Evolutionary conservation across 129 eudicot species (phyloP).

Genomic region (Heracleum sosnowskyi): DNA sequence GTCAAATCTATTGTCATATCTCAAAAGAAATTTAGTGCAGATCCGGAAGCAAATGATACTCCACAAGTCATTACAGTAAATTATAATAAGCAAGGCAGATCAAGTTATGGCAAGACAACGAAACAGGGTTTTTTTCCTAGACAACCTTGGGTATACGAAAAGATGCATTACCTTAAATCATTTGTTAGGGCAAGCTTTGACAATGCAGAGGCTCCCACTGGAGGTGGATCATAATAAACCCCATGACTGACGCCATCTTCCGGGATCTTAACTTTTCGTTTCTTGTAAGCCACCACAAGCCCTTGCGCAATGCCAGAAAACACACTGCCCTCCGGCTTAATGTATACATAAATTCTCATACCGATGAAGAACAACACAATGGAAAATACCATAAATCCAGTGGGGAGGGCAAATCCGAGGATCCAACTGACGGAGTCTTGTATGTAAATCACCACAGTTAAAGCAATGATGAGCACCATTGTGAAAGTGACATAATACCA

Average conservation of each 20-base stretch:
- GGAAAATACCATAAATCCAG: slow-evolving; percentile 48
- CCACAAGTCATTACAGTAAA: not conserved
- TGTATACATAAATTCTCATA: slow-evolving; percentile 40
- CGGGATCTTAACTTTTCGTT: slow-evolving; percentile 49
- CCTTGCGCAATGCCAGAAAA: slow-evolving; percentile 59
- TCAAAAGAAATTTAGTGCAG: not conserved
- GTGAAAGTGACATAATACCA: slow-evolving; percentile 91
- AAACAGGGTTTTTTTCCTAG: too few relatives aligned
- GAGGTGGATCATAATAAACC: slow-evolving; percentile 57
- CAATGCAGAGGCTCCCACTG: slow-evolving; percentile 19
- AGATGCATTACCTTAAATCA: slow-evolving; percentile 40
- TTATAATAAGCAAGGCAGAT: not conserved
- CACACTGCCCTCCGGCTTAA: slow-evolving; percentile 67
- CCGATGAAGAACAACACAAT: slow-evolving; percentile 69
- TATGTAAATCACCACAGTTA: slow-evolving; percentile 73
- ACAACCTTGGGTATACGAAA: not conserved
- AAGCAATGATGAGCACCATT: slow-evolving; percentile 40
- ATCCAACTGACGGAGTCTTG: slow-evolving; percentile 77
- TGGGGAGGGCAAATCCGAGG: slow-evolving; percentile 61
- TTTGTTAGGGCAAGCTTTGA: slow-evolving; percentile 49
- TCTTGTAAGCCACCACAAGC: slow-evolving; percentile 64
- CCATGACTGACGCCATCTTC: slow-evolving; percentile 13
- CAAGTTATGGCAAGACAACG: not conserved
- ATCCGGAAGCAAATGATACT: not conserved
- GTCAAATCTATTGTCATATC: not conserved